Percentiles rank a stretch among this genome's conserved stretches.
Conservation (phyloP, 495 filamentous ascomycete genomes). For the Hypoxylon lenormandii region DNA sequence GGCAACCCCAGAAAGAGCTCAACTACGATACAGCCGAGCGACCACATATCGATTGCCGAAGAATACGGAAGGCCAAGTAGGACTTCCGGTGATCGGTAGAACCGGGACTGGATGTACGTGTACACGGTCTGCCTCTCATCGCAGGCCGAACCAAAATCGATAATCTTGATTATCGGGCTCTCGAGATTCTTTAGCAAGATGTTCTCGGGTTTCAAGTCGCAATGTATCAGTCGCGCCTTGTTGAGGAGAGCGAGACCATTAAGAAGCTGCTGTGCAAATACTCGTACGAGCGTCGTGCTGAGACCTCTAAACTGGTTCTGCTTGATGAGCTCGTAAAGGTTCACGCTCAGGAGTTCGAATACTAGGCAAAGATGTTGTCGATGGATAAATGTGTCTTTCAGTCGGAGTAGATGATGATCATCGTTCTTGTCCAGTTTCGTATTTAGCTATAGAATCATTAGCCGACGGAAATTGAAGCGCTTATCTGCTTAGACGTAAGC, state of each 20-base stretch:
- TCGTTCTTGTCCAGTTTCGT: slow-evolving; percentile 99
- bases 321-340: slow-evolving; percentile 98
- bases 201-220: slow-evolving; percentile 98
- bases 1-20: slow-evolving; percentile 96
- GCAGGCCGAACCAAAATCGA: slow-evolving; percentile 98
- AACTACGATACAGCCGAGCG: slow-evolving; percentile 97
- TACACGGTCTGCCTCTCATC: slow-evolving; percentile 99
- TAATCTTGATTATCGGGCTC: slow-evolving; percentile 99
- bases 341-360: slow-evolving; percentile 97
- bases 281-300: slow-evolving; percentile 95
- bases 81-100: slow-evolving; percentile 97
- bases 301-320: slow-evolving; percentile 99
- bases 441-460: slow-evolving; percentile 75
- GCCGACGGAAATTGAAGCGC: not conserved
- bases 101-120: slow-evolving; percentile 98
- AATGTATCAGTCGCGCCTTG: slow-evolving; percentile 97
- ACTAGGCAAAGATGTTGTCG: slow-evolving; percentile 96
- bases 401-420: slow-evolving; percentile 93
- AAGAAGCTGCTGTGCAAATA: slow-evolving; percentile 96
- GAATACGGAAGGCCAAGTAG: slow-evolving; percentile 94
- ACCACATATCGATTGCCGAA: slow-evolving; percentile 99
- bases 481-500: not conserved
- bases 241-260: slow-evolving; percentile 92
- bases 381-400: slow-evolving; percentile 99
- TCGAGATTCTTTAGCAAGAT: slow-evolving; percentile 98